phyloP scores from a whole-genome alignment of 176 grass and related monocot genomes.

The Saccharum spontaneum region DNA sequence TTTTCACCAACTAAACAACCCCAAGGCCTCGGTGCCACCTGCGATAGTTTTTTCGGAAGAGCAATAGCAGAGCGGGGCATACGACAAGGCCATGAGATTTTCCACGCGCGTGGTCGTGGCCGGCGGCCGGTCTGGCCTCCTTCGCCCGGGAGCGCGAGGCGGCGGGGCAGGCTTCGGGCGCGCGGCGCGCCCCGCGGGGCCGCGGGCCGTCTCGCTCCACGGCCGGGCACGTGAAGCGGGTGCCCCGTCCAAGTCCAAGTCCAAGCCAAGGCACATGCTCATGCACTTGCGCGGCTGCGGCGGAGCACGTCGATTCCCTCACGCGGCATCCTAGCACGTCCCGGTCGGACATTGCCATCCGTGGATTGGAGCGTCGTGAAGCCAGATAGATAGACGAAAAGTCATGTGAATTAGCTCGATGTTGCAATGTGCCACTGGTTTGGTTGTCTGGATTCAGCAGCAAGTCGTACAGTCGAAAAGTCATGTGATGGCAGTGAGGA shows the following conservation, averaged over 20 bases:
- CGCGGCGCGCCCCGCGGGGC: too few relatives aligned
- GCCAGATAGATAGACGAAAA: too few relatives aligned
- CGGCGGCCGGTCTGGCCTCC: neutral
- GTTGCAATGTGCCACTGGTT: too few relatives aligned
- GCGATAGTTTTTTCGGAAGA: neutral
- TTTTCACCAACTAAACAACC: too few relatives aligned
- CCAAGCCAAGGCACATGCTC: neutral
- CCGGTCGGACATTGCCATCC: too few relatives aligned
- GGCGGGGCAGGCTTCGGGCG: neutral
- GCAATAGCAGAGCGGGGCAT: neutral
- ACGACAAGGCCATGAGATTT: conserved; percentile 16
- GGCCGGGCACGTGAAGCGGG: conserved; percentile 5
- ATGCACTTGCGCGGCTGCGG: neutral
- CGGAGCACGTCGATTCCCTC: neutral
- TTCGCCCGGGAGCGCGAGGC: neutral
- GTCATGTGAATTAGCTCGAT: too few relatives aligned
- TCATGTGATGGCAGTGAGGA: too few relatives aligned
- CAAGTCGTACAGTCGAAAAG: too few relatives aligned
- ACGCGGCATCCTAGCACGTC: too few relatives aligned
- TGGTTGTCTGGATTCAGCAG: too few relatives aligned
- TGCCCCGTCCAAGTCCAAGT: neutral
- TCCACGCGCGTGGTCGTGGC: neutral
- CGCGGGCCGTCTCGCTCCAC: neutral
- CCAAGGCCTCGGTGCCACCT: too few relatives aligned
- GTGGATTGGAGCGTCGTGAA: too few relatives aligned